Percentiles rank a stretch among this genome's conserved stretches.
Conservation (phyloP, 352 stramenopile genomes). For the Globisporangium lucens region DNA sequence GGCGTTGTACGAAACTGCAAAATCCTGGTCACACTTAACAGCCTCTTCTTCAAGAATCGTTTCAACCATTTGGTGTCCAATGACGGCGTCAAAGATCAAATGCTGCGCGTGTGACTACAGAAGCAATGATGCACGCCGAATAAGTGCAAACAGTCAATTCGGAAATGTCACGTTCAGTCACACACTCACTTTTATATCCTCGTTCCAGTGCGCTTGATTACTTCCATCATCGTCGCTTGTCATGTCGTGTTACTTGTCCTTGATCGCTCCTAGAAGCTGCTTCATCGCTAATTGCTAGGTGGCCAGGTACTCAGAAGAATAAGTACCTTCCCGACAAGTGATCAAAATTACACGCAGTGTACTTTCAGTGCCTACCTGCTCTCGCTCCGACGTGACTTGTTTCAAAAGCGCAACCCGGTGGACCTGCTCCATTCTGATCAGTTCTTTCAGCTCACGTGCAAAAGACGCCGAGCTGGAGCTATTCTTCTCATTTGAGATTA, state of each 20-base stretch:
- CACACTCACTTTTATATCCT: constrained; percentile 23
- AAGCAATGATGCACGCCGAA: neutral
- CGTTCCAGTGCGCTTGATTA: constrained; percentile 24
- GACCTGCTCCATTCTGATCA: constrained; percentile 48
- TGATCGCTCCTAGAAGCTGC: constrained; percentile 36
- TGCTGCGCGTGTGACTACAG: constrained; percentile 31
- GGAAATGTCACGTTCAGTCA: neutral
- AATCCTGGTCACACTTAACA: constrained; percentile 36
- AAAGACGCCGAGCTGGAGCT: constrained; percentile 11
- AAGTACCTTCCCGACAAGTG: neutral
- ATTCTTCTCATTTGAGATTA: neutral
- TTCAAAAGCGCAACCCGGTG: constrained; percentile 51
- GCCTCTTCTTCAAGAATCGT: constrained; percentile 55
- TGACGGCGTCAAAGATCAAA: constrained; percentile 68
- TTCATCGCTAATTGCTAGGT: constrained; percentile 47
- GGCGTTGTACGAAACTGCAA: constrained; percentile 24
- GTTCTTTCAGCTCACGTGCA: constrained; percentile 42
- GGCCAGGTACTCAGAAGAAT: neutral
- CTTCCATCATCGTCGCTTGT: constrained; percentile 2
- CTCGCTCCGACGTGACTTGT: constrained; percentile 48
- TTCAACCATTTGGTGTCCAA: constrained; percentile 67
- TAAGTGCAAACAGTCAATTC: neutral
- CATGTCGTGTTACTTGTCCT: constrained; percentile 2
- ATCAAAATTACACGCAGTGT: neutral
- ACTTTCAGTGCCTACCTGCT: constrained; percentile 32